Conservation (phyloP, 768 basidiomycete genomes). For the Ramaria rubella region DNA sequence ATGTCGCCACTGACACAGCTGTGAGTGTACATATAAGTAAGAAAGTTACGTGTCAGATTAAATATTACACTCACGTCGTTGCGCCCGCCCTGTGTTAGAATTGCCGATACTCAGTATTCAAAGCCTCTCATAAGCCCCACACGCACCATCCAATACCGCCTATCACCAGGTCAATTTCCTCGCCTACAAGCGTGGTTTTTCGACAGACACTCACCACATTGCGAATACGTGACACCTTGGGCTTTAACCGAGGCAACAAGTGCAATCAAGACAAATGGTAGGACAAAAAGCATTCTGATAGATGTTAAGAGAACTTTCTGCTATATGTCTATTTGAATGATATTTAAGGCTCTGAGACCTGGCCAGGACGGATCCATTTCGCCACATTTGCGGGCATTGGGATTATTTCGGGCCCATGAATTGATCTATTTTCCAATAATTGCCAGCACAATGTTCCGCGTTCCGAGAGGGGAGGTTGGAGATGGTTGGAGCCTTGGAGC, state of each 20-base stretch:
- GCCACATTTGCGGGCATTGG: too few relatives aligned
- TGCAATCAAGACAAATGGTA: too few relatives aligned
- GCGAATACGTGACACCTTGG: not conserved
- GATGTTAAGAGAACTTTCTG: too few relatives aligned
- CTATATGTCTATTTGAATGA: too few relatives aligned
- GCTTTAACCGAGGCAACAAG: not conserved
- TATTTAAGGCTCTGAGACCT: too few relatives aligned
- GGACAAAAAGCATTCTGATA: too few relatives aligned
- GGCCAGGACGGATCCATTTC: too few relatives aligned
- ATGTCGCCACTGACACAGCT: conserved; percentile 37
- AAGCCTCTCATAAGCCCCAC: not conserved
- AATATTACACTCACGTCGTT: conserved; percentile 21
- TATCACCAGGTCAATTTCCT: not conserved
- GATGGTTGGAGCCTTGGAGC: too few relatives aligned
- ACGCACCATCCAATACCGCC: conserved; percentile 9
- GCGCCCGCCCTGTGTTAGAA: conserved; percentile 31
- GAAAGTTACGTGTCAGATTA: not conserved
- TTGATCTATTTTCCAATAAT: too few relatives aligned
- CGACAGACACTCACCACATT: not conserved
- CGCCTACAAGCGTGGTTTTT: not conserved
- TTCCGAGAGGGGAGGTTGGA: too few relatives aligned
- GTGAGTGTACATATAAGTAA: not conserved
- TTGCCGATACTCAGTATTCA: not conserved
- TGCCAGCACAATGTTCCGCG: too few relatives aligned
- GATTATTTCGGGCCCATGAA: too few relatives aligned